A percentile compares a stretch with the other conserved stretches of the same genome.
phyloP scores from a whole-genome alignment of 2,329 filamentous ascomycete genomes.

The Microsporum ferrugineum region DNA sequence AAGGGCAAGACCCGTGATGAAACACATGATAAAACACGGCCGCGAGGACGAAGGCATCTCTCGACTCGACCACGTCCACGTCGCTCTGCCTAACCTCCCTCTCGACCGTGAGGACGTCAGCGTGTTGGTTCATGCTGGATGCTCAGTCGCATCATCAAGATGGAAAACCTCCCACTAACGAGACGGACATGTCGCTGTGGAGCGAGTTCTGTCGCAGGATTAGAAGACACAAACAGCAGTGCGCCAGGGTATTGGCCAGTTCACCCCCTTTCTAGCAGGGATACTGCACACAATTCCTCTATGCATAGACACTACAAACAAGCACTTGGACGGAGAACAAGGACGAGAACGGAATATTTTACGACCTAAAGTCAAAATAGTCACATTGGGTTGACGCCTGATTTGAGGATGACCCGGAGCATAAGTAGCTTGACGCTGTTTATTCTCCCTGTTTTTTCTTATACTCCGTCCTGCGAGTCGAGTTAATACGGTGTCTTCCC shows the following conservation, averaged over 20 bases:
- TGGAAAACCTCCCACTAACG: not conserved
- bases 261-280: not conserved
- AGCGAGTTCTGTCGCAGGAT: not conserved
- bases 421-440: not conserved
- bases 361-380: conserved; percentile 1
- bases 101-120: not conserved
- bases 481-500: not conserved
- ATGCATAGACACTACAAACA: not conserved
- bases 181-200: not conserved
- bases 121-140: not conserved
- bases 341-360: not conserved
- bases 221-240: not conserved
- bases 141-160: not conserved
- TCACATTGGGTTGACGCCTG: not conserved
- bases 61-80: not conserved
- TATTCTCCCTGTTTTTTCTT: not conserved
- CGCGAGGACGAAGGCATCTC: not conserved
- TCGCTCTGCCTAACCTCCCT: not conserved
- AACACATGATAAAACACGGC: conserved; percentile 2
- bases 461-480: not conserved
- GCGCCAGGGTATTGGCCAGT: not conserved
- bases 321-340: not conserved
- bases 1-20: conserved; percentile 1
- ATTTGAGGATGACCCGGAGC: not conserved
- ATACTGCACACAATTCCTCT: not conserved